These are phyloP conservation scores for Fusarium sp. DNA, from an alignment of 2,329 filamentous ascomycete genomes.

Conservation along the genomic window DNA sequence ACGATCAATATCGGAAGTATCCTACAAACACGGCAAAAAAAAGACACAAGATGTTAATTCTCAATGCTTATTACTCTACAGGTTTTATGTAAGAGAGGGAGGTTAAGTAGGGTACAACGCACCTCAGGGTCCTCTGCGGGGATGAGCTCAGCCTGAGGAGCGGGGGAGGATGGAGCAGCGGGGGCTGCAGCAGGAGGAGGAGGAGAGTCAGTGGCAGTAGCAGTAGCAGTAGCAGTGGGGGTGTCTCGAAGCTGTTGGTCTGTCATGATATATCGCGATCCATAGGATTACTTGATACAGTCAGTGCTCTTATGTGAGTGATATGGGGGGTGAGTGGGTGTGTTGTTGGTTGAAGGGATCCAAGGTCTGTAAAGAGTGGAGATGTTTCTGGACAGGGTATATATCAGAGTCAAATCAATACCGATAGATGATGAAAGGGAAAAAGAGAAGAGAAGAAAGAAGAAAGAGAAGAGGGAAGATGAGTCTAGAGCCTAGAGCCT, in stretches of 20 bases:
- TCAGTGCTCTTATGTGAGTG: neutral
- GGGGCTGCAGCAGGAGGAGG: neutral
- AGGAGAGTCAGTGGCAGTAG: neutral
- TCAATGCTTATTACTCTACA: slow-evolving; percentile 1
- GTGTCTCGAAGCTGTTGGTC: slow-evolving; percentile 18
- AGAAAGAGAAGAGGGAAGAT: neutral
- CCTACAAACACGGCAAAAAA: slow-evolving; percentile 13
- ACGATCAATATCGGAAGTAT: slow-evolving; percentile 17
- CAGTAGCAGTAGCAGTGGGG: slow-evolving; percentile 19
- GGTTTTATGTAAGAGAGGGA: neutral
- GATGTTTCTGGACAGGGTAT: neutral
- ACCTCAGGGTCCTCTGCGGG: slow-evolving; percentile 37
- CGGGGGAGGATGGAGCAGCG: slow-evolving; percentile 13
- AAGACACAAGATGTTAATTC: slow-evolving; percentile 6
- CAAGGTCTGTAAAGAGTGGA: slow-evolving; percentile 1
- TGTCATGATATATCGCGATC: slow-evolving; percentile 21
- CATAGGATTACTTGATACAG: neutral
- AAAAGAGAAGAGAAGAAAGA: neutral
- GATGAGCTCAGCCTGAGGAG: slow-evolving; percentile 33
- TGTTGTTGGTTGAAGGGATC: slow-evolving; percentile 8
- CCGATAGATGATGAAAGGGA: neutral
- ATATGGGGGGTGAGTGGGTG: neutral
- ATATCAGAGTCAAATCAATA: neutral
- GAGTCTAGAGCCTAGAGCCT: neutral
- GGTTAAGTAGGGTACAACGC: slow-evolving; percentile 4